Conservation (phyloP, 2,329 filamentous ascomycete genomes). For the Talaromyces marneffei region DNA sequence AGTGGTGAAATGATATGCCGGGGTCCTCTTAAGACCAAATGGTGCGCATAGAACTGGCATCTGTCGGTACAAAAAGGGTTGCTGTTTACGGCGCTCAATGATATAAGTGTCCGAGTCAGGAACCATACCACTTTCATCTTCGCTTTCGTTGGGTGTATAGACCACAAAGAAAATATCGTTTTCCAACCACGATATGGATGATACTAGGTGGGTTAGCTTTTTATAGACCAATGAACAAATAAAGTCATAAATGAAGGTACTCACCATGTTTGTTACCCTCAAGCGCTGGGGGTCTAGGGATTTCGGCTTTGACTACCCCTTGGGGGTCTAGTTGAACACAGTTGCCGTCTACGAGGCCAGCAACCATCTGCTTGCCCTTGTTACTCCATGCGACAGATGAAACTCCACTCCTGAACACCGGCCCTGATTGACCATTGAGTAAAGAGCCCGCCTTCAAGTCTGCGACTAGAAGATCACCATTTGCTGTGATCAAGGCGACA, state of each 20-base stretch:
- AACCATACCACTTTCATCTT: constrained; percentile 47
- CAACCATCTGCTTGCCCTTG: constrained; percentile 86
- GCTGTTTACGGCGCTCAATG: constrained; percentile 60
- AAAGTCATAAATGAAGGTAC: constrained; percentile 22
- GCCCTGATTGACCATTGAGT: constrained; percentile 54
- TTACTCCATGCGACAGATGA: constrained; percentile 87
- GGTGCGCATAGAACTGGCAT: constrained; percentile 68
- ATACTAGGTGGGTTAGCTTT: constrained; percentile 45
- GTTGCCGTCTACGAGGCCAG: constrained; percentile 74
- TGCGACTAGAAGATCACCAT: constrained; percentile 77
- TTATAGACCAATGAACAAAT: not conserved
- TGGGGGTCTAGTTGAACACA: constrained; percentile 78
- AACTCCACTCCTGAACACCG: constrained; percentile 65
- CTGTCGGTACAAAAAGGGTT: constrained; percentile 65
- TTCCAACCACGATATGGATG: constrained; percentile 79
- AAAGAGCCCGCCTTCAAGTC: constrained; percentile 66
- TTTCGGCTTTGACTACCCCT: constrained; percentile 67
- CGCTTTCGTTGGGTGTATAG: constrained; percentile 59
- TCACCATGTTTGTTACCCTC: constrained; percentile 61
- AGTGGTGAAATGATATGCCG: constrained; percentile 70
- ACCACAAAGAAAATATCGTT: constrained; percentile 78
- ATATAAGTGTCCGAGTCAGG: constrained; percentile 71
- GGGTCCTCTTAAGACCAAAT: constrained; percentile 58
- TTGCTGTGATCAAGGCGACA: constrained; percentile 72
- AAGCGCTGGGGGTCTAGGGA: constrained; percentile 69